phyloP scores from a whole-genome alignment of 2,329 filamentous ascomycete species.

The Venturia asperata region DNA sequence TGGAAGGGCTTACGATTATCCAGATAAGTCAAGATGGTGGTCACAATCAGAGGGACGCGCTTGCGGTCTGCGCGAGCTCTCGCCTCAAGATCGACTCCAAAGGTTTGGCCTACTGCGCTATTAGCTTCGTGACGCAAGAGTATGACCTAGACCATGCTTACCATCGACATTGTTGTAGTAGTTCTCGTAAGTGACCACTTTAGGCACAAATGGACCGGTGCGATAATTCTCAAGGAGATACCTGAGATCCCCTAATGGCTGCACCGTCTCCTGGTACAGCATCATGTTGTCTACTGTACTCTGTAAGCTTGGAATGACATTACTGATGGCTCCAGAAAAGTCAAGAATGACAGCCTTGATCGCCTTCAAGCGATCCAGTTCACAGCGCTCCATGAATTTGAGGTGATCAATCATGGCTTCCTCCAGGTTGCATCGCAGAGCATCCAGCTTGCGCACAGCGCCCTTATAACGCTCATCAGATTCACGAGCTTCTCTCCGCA shows the following conservation, averaged over 20 bases:
- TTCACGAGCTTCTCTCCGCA: constrained; percentile 82
- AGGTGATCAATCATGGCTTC: constrained; percentile 89
- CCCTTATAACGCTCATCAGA: constrained; percentile 91
- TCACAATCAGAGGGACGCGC: constrained; percentile 86
- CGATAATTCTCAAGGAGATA: constrained; percentile 96
- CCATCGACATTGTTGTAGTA: constrained; percentile 95
- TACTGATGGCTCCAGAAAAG: constrained; percentile 94
- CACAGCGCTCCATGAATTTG: constrained; percentile 93
- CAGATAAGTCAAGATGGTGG: constrained; percentile 86
- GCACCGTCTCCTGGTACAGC: constrained; percentile 98
- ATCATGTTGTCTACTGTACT: constrained; percentile 98
- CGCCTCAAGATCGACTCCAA: constrained; percentile 95
- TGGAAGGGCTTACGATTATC: constrained; percentile 58
- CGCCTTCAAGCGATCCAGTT: constrained; percentile 90
- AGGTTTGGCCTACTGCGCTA: constrained; percentile 66
- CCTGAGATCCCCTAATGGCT: constrained; percentile 79
- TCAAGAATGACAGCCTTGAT: constrained; percentile 98
- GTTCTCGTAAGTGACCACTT: constrained; percentile 91
- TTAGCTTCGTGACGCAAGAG: constrained; percentile 22
- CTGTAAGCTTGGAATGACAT: constrained; percentile 93
- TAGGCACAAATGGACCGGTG: constrained; percentile 85
- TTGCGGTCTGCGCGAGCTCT: constrained; percentile 90
- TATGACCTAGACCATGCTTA: constrained; percentile 27
- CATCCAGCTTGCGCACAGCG: constrained; percentile 76
- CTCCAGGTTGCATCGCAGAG: constrained; percentile 87